Evolutionary conservation across 2,329 filamentous ascomycete species (phyloP).

Genomic region (Metarhizium album): DNA sequence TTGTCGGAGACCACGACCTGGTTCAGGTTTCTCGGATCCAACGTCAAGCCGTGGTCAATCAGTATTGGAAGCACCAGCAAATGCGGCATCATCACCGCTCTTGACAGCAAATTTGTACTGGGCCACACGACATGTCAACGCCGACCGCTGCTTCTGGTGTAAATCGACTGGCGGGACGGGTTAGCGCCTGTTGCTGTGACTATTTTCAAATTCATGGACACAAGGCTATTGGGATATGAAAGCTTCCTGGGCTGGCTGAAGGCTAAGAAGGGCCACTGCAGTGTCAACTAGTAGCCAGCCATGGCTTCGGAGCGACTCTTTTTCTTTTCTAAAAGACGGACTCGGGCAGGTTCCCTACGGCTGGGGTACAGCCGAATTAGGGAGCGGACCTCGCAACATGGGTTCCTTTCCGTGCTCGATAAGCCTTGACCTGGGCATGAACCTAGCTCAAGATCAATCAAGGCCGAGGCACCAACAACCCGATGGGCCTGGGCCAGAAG

Average conservation of each 20-base stretch:
- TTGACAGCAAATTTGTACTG: slow-evolving; percentile 22
- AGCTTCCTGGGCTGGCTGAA: slow-evolving; percentile 8
- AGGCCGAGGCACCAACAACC: background rate
- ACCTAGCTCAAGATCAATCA: slow-evolving; percentile 6
- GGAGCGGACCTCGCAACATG: background rate
- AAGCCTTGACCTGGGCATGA: slow-evolving; percentile 9
- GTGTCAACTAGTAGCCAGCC: background rate
- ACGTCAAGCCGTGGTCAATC: slow-evolving; percentile 17
- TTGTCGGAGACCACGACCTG: slow-evolving; percentile 12
- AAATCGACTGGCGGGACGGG: slow-evolving; percentile 14
- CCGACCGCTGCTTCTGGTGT: slow-evolving; percentile 14
- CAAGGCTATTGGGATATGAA: slow-evolving; percentile 9
- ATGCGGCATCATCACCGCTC: slow-evolving; percentile 22
- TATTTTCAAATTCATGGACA: slow-evolving; percentile 12
- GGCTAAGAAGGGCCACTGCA: slow-evolving; percentile 13
- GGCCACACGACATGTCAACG: slow-evolving; percentile 16
- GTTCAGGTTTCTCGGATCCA: slow-evolving; percentile 16
- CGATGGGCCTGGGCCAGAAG: slow-evolving; percentile 2
- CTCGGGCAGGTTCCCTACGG: slow-evolving; percentile 1
- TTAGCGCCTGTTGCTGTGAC: slow-evolving; percentile 14
- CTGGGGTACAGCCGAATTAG: slow-evolving; percentile 1
- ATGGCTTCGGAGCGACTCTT: background rate
- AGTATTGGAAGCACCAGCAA: slow-evolving; percentile 17
- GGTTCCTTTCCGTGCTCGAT: slow-evolving; percentile 3
- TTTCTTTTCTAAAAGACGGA: too few species aligned